Evolutionary conservation across 2,329 filamentous ascomycete species (phyloP), one percentile per base, ranked within the genome.

Genomic region (Madurella fahalii): DNA sequence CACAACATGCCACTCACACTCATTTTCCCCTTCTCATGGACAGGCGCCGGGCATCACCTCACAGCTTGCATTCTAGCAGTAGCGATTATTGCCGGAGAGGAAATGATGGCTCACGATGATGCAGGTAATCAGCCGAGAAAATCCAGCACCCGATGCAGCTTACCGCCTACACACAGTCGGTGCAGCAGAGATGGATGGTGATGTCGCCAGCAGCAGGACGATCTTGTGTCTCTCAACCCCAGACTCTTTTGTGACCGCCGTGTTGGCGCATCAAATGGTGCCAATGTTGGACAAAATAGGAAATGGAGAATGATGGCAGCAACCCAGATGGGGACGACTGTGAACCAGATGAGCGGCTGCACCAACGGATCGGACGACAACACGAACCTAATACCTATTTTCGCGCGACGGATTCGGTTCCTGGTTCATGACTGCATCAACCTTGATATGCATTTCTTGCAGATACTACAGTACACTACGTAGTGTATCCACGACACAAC

Each of bases 71-170:
- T 40, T 15, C 13, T 9, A 4, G 34, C 4, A 5, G 34, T 9
- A 2, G 25, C 25, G 9, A 15, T 4, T 40, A 17, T 40, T 40
- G 34, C 34, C 13, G 39, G 16, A 8, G 20, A 42, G 9, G 9
- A 15, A 16, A 20, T 18, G 9, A 42, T 20, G 40, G 40, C 17
- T 40, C 15, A 31, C 37, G 13, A 31, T 30, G 25, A 53, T 43
- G 51, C 44, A 53, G 25, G 51, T 44, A 44, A 48, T 48, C 51
- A 47, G 51, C 45, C 51, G 51, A 48, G 9, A 47, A 47, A 34
- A 45, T 17, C 18, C 30, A 43, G 20, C 13, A 20, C 4, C 48
- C 39, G 16, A 32, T 15, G 47, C 30, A 41, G 34, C 37, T 49
- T 49, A 49, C 15, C 30, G 25, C 20, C 40, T n/a, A 39, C 17